These are phyloP conservation scores for Vachellia pachyceras DNA, from an alignment of 306 rosid genomes.

Conservation along the genomic window DNA sequence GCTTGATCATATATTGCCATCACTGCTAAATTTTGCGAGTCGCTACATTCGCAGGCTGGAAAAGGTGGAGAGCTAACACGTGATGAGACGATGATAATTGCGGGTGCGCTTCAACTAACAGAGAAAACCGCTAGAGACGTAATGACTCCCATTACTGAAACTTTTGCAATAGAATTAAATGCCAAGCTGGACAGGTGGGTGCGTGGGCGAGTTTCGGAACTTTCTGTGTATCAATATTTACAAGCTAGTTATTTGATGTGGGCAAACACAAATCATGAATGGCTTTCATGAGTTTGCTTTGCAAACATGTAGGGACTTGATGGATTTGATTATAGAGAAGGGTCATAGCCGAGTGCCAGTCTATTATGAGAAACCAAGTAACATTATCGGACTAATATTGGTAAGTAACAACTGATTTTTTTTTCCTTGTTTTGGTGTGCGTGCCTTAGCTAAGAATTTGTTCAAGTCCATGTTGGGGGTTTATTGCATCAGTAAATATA, in stretches of 20 bases:
- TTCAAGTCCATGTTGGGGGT: background rate
- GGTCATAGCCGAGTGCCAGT: slow-evolving; percentile 99
- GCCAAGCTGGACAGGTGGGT: slow-evolving; percentile 75
- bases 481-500: background rate
- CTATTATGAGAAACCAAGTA: slow-evolving; percentile 82
- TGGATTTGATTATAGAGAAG: slow-evolving; percentile 76
- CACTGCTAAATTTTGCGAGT: background rate
- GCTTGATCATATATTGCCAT: background rate
- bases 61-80: slow-evolving; percentile 98
- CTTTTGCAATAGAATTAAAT: slow-evolving; percentile 83
- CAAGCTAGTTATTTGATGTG: background rate
- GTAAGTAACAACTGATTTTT: slow-evolving; percentile 39
- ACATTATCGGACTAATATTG: slow-evolving; percentile 86
- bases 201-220: no score
- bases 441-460: background rate
- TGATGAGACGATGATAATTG: slow-evolving; percentile 97
- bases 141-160: slow-evolving; percentile 90
- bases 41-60: slow-evolving; percentile 68
- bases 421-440: background rate
- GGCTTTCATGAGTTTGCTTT: background rate
- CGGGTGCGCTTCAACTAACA: slow-evolving; percentile 90
- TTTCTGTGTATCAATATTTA: background rate
- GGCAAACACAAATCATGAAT: background rate
- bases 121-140: slow-evolving; percentile 89
- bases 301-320: slow-evolving; percentile 60